Percentiles rank a stretch among this genome's conserved stretches.
Evolutionary conservation across 768 basidiomycete genomes (phyloP).

Genomic region (Trametopsis cervina): DNA sequence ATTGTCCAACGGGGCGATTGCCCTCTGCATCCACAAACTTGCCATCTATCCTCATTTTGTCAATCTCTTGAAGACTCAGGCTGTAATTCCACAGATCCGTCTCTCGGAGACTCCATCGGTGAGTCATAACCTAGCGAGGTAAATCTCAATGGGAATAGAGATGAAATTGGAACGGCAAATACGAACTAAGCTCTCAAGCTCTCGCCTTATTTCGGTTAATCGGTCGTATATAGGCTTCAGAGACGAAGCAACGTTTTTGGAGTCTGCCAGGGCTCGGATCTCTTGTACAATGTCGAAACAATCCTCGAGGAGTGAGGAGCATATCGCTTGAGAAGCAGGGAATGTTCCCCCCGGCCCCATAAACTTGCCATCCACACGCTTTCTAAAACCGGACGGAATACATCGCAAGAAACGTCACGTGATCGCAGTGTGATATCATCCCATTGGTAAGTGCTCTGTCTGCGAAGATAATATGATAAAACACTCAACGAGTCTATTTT

Average conservation of each 20-base stretch:
- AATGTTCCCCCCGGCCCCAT: conserved; percentile 85
- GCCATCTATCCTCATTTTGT: conserved; percentile 94
- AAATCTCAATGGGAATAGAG: not conserved
- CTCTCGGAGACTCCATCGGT: conserved; percentile 95
- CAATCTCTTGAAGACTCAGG: conserved; percentile 89
- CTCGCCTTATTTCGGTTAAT: conserved; percentile 73
- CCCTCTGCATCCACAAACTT: conserved; percentile 96
- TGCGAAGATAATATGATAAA: conserved; percentile 22
- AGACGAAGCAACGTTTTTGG: conserved; percentile 76
- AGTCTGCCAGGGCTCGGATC: conserved; percentile 89
- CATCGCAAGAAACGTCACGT: too few relatives aligned
- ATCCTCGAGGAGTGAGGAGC: conserved; percentile 89
- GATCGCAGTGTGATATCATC: too few relatives aligned
- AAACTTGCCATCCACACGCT: conserved; percentile 95
- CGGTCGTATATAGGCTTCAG: conserved; percentile 93
- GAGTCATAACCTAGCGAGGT: conserved; percentile 50
- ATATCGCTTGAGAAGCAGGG: conserved; percentile 86
- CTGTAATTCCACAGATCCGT: conserved; percentile 93
- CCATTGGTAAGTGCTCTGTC: not conserved
- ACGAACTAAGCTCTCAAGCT: conserved; percentile 79
- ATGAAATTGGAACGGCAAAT: not conserved
- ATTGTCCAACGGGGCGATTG: conserved; percentile 89
- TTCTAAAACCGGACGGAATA: conserved; percentile 34
- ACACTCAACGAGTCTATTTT: conserved; percentile 93
- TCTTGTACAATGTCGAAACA: conserved; percentile 95